Conservation (phyloP, 257 asterid genomes). For the Henckelia pumila region DNA sequence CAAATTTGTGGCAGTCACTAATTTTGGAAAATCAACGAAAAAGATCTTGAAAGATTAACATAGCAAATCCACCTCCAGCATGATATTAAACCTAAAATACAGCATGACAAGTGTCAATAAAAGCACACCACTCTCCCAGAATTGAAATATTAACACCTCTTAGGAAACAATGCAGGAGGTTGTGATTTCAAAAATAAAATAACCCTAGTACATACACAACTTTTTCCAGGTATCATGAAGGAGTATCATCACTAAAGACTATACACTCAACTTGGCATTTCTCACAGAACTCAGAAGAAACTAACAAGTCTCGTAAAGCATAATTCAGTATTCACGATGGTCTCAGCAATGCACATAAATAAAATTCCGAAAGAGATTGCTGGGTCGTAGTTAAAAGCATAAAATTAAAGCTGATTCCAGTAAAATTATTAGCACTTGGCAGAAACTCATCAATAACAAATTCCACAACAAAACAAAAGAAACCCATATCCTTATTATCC, state of each 20-base stretch:
- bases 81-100: neutral
- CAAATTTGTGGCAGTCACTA: no score
- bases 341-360: neutral
- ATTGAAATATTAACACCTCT: no score
- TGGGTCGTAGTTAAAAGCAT: neutral
- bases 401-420: neutral
- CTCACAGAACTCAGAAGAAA: no score
- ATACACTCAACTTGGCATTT: no score
- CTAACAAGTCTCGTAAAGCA: no score
- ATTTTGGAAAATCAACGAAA: neutral
- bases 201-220: no score
- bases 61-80: neutral
- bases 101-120: neutral
- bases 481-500: neutral
- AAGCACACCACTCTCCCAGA: neutral
- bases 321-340: neutral
- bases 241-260: no score
- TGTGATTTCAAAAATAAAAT: no score
- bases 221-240: no score
- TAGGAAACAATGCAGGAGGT: no score
- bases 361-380: neutral
- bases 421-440: neutral
- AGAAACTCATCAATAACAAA: neutral
- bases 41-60: neutral
- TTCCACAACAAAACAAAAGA: neutral